A percentile compares a stretch with the other conserved stretches of the same genome.
Evolutionary conservation across 768 basidiomycete species (phyloP).

Genomic region (Antrodiella citrinella): DNA sequence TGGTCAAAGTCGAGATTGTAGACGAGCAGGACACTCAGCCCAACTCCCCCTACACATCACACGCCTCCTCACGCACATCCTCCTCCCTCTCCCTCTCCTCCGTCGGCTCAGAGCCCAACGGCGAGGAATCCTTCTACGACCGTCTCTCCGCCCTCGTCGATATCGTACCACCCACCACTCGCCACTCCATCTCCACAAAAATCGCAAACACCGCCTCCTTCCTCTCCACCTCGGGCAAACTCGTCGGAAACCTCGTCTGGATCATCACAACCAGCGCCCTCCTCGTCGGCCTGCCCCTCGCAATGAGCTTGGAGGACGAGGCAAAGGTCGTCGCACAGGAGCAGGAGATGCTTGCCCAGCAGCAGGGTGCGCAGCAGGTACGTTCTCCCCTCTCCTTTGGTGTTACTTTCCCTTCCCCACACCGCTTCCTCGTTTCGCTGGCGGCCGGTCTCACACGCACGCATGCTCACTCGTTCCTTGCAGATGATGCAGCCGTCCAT

Average conservation of each 20-base stretch:
- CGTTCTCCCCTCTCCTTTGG: slow-evolving; percentile 13
- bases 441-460: slow-evolving; percentile 1
- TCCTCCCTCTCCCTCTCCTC: slow-evolving; percentile 74
- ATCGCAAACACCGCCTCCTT: slow-evolving; percentile 53
- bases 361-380: slow-evolving; percentile 88
- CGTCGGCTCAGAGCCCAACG: slow-evolving; percentile 51
- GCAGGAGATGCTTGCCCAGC: slow-evolving; percentile 88
- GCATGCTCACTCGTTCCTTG: slow-evolving; percentile 5
- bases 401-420: slow-evolving; percentile 6
- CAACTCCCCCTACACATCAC: slow-evolving; percentile 64
- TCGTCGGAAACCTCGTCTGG: slow-evolving; percentile 89
- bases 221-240: slow-evolving; percentile 57
- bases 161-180: slow-evolving; percentile 89
- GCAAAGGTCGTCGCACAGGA: slow-evolving; percentile 91
- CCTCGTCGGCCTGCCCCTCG: slow-evolving; percentile 88
- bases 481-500: slow-evolving; percentile 72
- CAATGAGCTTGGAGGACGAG: slow-evolving; percentile 92
- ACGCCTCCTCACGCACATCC: slow-evolving; percentile 65
- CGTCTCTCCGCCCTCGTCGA: slow-evolving; percentile 88
- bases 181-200: slow-evolving; percentile 61
- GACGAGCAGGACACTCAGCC: slow-evolving; percentile 66
- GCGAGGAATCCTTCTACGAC: slow-evolving; percentile 81
- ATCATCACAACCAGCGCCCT: slow-evolving; percentile 89
- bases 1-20: slow-evolving; percentile 93
- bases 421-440: no score